Percentiles rank a stretch among this genome's conserved stretches.
phyloP scores from a whole-genome alignment of 768 basidiomycete species.

The Ramaria rubella region DNA sequence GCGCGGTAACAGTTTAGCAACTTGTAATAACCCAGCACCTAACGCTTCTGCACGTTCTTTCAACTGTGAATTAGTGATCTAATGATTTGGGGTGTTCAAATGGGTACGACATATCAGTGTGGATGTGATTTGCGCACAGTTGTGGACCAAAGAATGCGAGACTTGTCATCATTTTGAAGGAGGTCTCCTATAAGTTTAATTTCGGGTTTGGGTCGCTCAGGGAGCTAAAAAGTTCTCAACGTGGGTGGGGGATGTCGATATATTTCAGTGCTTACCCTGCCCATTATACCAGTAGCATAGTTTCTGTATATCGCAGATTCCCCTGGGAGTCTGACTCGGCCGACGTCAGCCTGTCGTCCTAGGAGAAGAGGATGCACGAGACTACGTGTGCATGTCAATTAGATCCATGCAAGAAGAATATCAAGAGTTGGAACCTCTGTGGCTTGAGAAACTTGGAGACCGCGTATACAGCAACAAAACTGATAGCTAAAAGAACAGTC shows the following conservation, averaged over 20 bases:
- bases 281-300: slow-evolving; percentile 81
- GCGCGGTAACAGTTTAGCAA: slow-evolving; percentile 46
- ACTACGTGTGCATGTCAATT: slow-evolving; percentile 1
- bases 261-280: slow-evolving; percentile 49
- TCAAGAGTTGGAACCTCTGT: slow-evolving; percentile 38
- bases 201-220: slow-evolving; percentile 65
- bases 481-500: slow-evolving; percentile 69
- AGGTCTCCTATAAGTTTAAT: slow-evolving; percentile 60
- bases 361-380: slow-evolving; percentile 92
- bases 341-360: slow-evolving; percentile 86
- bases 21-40: slow-evolving; percentile 61
- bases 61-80: slow-evolving; percentile 72
- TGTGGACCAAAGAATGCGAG: slow-evolving; percentile 73
- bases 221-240: slow-evolving; percentile 45
- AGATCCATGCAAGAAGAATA: not conserved
- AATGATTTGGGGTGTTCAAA: not conserved
- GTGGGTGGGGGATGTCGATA: not conserved
- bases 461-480: slow-evolving; percentile 69
- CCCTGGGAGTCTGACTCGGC: slow-evolving; percentile 67
- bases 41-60: slow-evolving; percentile 66
- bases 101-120: not conserved
- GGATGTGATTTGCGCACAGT: slow-evolving; percentile 39
- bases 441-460: slow-evolving; percentile 74
- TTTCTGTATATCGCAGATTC: slow-evolving; percentile 89
- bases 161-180: slow-evolving; percentile 58